These are phyloP conservation scores for Solioccasus polychromus DNA, from an alignment of 768 basidiomycete species.

Conservation along the genomic window DNA sequence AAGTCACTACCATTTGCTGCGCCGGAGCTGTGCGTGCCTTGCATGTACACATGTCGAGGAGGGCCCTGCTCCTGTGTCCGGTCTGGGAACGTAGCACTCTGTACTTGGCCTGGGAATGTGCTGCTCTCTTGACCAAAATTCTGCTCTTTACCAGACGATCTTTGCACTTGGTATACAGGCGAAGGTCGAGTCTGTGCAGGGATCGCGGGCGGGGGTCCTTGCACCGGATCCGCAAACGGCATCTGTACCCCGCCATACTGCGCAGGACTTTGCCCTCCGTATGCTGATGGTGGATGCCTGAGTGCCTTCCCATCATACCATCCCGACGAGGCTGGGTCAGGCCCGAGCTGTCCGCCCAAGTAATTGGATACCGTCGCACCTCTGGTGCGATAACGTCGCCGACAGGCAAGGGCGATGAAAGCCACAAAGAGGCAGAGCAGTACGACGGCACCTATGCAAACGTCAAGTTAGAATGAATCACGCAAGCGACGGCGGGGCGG, in stretches of 20 bases:
- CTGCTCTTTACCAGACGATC: not conserved
- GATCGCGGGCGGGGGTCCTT: not conserved
- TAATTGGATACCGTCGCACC: too few relatives aligned
- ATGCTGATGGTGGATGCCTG: not conserved
- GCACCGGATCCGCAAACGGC: not conserved
- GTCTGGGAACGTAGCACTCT: not conserved
- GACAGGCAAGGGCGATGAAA: constrained; percentile 4
- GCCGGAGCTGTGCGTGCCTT: not conserved
- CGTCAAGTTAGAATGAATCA: not conserved
- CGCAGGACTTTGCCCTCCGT: not conserved
- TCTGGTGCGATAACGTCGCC: constrained; percentile 4
- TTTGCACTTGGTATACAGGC: not conserved
- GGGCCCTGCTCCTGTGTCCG: not conserved
- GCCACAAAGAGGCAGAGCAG: constrained; percentile 9
- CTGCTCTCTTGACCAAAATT: not conserved
- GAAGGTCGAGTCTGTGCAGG: not conserved
- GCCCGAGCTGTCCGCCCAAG: too few relatives aligned
- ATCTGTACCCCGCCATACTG: not conserved
- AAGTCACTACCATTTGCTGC: not conserved
- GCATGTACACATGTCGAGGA: constrained; percentile 3
- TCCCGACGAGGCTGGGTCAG: not conserved
- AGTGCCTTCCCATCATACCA: constrained; percentile 4
- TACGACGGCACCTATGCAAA: constrained; percentile 6
- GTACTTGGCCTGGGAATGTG: not conserved
- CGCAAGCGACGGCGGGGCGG: not conserved